Evolutionary conservation across 306 rosid species (phyloP), one percentile per base, ranked within the genome.

Genomic region (Amphicarpaea edgeworthii): DNA sequence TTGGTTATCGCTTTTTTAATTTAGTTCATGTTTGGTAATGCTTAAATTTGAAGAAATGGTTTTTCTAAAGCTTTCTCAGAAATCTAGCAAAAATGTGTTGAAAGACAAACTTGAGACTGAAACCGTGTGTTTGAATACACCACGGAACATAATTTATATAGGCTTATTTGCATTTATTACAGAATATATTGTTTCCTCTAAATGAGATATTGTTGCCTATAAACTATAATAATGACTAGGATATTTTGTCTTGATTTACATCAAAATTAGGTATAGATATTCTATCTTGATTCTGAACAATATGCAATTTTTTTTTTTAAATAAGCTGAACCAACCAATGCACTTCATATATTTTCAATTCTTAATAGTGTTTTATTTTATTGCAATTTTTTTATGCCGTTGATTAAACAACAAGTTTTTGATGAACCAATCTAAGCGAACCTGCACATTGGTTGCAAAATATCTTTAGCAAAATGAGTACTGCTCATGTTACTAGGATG

Each of bases 1-100:
- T 67, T 68, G 30, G 26, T 66, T 67, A 30, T 78, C 59, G 62
- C 17, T 15, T 73, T 81, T 43, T 62, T 74, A 63, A 65, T 85
- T 20, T 66, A 21, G 32, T 24, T 12, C 26, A n/a, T 61, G 45
- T 16, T 16, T 32, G 46, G 20, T 30, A 61, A 61, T 5, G 0
- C 23, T 30, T 30, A 34, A 3, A 17, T 61, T 16, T n/a, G 68
- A 42, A 17, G 43, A 61, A 61, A 64, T 38, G 19, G 38, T 63
- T 8, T 62, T 38, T 38, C 30, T 4, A 63, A 16, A 63, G 69
- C 49, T 32, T 10, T 37, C 45, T 61, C 45, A n/a, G 23, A 32
- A 32, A 32, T n/a, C 23, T 16, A 8, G 45, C 12, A 28, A 28
- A 28, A 28, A 28, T n/a, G n/a, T n/a, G n/a, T n/a, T n/a, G n/a